phyloP scores from a whole-genome alignment of 2,329 filamentous ascomycete species.

The Aspergillus versicolor region DNA sequence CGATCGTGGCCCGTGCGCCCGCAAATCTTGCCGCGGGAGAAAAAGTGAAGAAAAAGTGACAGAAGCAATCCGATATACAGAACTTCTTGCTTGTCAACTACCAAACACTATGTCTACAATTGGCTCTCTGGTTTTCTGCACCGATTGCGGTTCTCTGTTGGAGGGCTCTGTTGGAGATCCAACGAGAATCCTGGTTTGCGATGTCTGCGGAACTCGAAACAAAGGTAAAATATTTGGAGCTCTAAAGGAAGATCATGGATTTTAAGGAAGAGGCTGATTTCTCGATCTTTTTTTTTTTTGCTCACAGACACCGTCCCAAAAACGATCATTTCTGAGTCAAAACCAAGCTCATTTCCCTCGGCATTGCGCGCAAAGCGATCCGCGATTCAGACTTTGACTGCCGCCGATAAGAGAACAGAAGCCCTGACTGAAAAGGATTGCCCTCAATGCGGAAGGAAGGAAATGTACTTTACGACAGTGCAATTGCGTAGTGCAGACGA shows the following conservation, averaged over 20 bases:
- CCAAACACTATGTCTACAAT: constrained; percentile 71
- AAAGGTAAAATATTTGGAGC: constrained; percentile 58
- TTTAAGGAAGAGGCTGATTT: constrained; percentile 16
- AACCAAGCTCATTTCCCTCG: constrained; percentile 86
- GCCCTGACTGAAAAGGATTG: constrained; percentile 69
- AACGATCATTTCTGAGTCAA: constrained; percentile 78
- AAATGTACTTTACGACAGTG: constrained; percentile 81
- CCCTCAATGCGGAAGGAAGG: constrained; percentile 73
- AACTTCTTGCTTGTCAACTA: not conserved
- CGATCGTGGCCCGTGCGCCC: constrained; percentile 17
- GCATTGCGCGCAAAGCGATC: constrained; percentile 81
- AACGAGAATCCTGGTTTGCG: constrained; percentile 76
- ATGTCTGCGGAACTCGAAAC: constrained; percentile 81
- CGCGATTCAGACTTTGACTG: constrained; percentile 77
- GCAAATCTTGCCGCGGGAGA: constrained; percentile 22
- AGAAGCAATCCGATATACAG: not conserved
- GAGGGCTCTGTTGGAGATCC: constrained; percentile 75
- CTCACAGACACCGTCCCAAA: constrained; percentile 69
- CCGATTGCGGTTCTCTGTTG: constrained; percentile 85
- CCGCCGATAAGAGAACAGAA: constrained; percentile 73
- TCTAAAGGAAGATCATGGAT: not conserved
- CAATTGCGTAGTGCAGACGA: constrained; percentile 93
- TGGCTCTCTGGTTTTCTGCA: constrained; percentile 89
- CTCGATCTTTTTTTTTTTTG: constrained; percentile 14
- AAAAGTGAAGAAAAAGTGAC: constrained; percentile 22